Base-by-base conservation (phyloP, 2,329 filamentous ascomycete species). In the Alternaria brassicicola region DNA sequence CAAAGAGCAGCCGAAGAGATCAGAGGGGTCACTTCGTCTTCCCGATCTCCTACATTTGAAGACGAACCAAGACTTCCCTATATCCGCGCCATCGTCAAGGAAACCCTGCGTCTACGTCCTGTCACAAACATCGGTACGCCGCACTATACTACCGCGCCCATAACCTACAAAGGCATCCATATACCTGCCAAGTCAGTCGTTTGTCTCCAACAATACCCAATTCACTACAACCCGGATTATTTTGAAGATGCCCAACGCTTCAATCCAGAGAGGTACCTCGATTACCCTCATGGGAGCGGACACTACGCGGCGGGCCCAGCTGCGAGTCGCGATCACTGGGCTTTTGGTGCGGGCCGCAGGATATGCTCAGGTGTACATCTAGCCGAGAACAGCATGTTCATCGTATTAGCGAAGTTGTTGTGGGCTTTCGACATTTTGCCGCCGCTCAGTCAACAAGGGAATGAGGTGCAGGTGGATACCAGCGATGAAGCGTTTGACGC, bases 371-470 rank as follows among this genome's bases (percentile, higher is more conserved):
- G 78, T 1, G 63, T 77, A 4, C 68, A 78, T 42, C 63, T 82
- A n/a, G 81, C 81, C 0, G 79, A 82, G 25, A 74, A 73, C 10
- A 76, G 77, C 3, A 63, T 82, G 33, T 82, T 76, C 57, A 64
- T 82, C 39, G 78, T 69, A 30, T 66, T 82, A 9, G 81, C 78
- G 0, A 82, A 82, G 41, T 68, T 78, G 0, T 64, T 87, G 2
- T 79, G 85, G 1, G 80, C 78, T 0, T 85, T 86, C 52, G 72
- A 78, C 9, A 74, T 85, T 5, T 51, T 62, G 17, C 80, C 81
- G 52, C 67, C 69, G 0, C 19, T 78, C 17, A 74, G 76, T 31
- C 51, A 57, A 15, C 62, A 75, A 1, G 82, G 78, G 0, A 71
- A 58, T 9, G 76, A 78, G 41, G 62, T 78, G 0, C 74, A 72